Percentiles rank a stretch among this genome's conserved stretches.
Conservation (phyloP, 1,284 basidiomycete genomes). For the Meira nashicola region DNA sequence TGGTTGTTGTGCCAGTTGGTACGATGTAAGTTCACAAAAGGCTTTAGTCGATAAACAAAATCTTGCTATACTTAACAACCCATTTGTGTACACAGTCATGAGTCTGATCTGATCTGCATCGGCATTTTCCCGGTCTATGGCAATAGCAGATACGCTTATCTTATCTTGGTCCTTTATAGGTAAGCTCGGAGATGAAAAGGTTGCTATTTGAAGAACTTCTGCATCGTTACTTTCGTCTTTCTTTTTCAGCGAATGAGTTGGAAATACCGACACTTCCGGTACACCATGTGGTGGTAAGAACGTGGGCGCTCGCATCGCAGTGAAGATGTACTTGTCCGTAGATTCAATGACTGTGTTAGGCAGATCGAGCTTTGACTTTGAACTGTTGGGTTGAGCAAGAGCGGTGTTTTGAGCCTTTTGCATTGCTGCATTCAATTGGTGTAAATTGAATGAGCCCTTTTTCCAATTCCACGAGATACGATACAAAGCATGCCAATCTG, state of each 20-base stretch:
- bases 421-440: not conserved
- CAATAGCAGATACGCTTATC: not conserved
- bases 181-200: too few species aligned
- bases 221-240: too few species aligned
- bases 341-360: conserved; percentile 1
- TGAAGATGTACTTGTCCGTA: not conserved
- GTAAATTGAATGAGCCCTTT: not conserved
- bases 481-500: conserved; percentile 5
- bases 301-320: too few species aligned
- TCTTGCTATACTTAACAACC: not conserved
- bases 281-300: too few species aligned
- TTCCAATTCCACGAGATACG: conserved; percentile 4
- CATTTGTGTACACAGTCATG: conserved; percentile 1
- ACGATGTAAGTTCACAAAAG: not conserved
- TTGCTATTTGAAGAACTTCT: too few species aligned
- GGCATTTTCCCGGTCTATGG: not conserved
- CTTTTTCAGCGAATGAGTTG: too few species aligned
- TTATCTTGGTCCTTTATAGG: too few species aligned
- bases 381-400: not conserved
- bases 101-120: not conserved
- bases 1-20: not conserved
- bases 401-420: not conserved
- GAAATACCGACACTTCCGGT: too few species aligned
- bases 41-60: not conserved
- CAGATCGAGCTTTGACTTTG: not conserved